Base-by-base conservation (phyloP, 805 yeast species). In the Metschnikowia colocasiae region DNA sequence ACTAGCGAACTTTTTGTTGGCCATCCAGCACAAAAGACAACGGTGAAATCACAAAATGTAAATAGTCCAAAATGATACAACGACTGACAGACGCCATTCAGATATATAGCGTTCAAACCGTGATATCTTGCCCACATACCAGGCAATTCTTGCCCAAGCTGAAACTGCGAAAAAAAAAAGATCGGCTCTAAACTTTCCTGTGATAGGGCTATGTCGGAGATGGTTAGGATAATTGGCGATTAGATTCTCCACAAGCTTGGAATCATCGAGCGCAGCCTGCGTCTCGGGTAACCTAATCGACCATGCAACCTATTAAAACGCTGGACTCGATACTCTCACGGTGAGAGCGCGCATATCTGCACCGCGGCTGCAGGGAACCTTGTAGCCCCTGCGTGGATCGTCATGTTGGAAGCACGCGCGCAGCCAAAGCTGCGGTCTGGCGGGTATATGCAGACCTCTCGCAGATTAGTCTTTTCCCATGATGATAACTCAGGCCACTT, bases 311-410 rank as follows among this genome's bases (percentile, higher is more conserved):
- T 39, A 39, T 39, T 29, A 13, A 16, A 39, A 29, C 13, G 34
- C 15, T 3, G 26, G 19, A 39, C 34, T 39, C 42, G 26, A 18
- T 20, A 19, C 33, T 26, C 20, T 8, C 20, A 25, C 30, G n/a
- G 30, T 36, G 34, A 18, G 19, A 10, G 30, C 10, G 26, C 26
- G 34, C 34, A 39, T 9, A 6, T 39, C 19, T 39, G 42, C 42
- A 39, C 33, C 34, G 42, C 42, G 42, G 42, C 42, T 39, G 42
- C 42, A 39, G 26, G 26, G 42, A 39, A 39, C 19, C 26, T 30
- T 16, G 29, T 19, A 30, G 42, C 34, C 34, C 42, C 42, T 39
- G 42, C 42, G 34, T 39, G 30, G 34, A 39, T 20, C 34, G 34
- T 22, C 20, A 39, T 20, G 32, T 19, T 39, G 26, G 42, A 39